Evolutionary conservation across 2,329 filamentous ascomycete species (phyloP), one percentile per base, ranked within the genome.

Genomic region (Alternaria solani): DNA sequence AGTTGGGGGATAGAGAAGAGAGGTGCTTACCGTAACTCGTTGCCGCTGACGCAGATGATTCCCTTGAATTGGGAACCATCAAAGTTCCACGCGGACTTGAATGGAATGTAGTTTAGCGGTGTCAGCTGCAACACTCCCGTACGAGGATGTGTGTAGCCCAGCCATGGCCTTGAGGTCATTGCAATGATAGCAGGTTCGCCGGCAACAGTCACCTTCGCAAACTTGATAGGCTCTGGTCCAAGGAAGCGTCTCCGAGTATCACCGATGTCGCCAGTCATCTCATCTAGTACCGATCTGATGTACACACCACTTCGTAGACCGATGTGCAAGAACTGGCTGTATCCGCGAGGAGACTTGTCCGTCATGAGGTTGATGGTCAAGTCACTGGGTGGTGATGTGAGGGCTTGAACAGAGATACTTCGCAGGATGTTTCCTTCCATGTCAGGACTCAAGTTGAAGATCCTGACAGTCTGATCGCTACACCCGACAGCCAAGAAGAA

Each of bases 1-100:
- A 72, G 78, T 63, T 62, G 30, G 65, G 39, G 30, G 43, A 63
- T 61, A 61, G 55, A 57, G 81, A 81, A 78, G 20, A 6, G 49
- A 12, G 16, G 23, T 63, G 82, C 86, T 63, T 88, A 96, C 93
- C 93, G 87, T 67, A 96, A 80, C 75, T 93, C 95, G 78, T 94
- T 91, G 48, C 89, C 92, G 80, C 96, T 92, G 62, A 97, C 94
- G 61, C 93, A 94, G 55, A 97, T 94, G 84, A 97, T 94, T 57
- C 94, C 94, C 80, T 97, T 89, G 72, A 94, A 97, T 78, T 97
- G 92, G 76, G 97, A 93, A 74, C 94, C 97, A 78, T 92, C 94
- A 75, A 99, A 98, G 71, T 95, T 97, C 90, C 94, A 97, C 4
- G 92, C 94, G 84, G 93, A 97, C 78, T 97, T 93, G 28, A 99